phyloP scores from a whole-genome alignment of 2,329 filamentous ascomycete genomes.

The Pseudocercospora vitis region DNA sequence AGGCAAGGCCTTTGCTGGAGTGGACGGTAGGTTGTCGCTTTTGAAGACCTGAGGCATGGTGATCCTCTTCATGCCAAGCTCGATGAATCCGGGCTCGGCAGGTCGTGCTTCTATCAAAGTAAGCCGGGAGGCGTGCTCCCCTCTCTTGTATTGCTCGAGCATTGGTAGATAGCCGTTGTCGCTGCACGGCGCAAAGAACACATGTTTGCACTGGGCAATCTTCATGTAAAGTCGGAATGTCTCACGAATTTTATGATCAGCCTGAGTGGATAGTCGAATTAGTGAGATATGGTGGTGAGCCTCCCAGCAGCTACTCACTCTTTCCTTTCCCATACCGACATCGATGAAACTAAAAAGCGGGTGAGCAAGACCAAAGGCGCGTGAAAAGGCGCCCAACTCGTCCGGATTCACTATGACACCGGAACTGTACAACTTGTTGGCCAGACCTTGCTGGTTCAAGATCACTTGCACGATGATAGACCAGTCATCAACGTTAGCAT shows the following conservation, averaged over 20 bases:
- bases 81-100: conserved; percentile 43
- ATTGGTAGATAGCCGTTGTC: conserved; percentile 49
- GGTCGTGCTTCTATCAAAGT: conserved; percentile 49
- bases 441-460: conserved; percentile 49
- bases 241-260: conserved; percentile 50
- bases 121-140: conserved; percentile 41
- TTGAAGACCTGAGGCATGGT: conserved; percentile 47
- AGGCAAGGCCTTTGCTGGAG: conserved; percentile 9
- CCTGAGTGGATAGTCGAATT: conserved; percentile 26
- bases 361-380: conserved; percentile 47
- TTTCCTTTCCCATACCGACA: conserved; percentile 49
- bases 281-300: not conserved
- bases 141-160: conserved; percentile 47
- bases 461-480: conserved; percentile 50
- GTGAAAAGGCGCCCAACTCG: conserved; percentile 46
- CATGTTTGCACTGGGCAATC: conserved; percentile 47
- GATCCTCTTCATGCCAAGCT: conserved; percentile 44
- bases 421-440: conserved; percentile 43
- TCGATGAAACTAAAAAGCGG: conserved; percentile 51
- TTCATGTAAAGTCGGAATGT: conserved; percentile 49
- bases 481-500: conserved; percentile 43
- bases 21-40: conserved; percentile 32
- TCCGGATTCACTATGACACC: conserved; percentile 42
- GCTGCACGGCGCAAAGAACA: conserved; percentile 51
- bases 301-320: not conserved